Conservation (phyloP, 2,329 filamentous ascomycete species). For the Fusarium musae region DNA sequence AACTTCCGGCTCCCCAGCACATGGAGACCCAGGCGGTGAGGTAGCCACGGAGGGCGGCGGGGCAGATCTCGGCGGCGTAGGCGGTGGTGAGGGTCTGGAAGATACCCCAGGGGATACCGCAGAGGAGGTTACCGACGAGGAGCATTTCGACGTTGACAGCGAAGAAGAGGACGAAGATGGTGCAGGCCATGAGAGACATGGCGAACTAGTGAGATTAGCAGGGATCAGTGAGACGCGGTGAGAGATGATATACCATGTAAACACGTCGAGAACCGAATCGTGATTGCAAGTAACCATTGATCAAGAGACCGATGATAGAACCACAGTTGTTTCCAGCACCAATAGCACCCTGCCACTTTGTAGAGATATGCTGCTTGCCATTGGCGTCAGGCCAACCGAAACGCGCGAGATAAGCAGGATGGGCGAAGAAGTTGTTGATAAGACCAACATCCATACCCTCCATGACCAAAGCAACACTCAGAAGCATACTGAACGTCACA, state of each 20-base stretch:
- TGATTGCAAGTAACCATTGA: constrained; percentile 61
- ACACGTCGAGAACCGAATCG: constrained; percentile 58
- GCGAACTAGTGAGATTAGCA: constrained; percentile 39
- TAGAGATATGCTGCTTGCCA: constrained; percentile 54
- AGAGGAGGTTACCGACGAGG: constrained; percentile 57
- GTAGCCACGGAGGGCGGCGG: constrained; percentile 57
- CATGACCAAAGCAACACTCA: constrained; percentile 52
- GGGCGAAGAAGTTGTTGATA: constrained; percentile 56
- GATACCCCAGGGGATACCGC: constrained; percentile 58
- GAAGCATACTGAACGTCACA: constrained; percentile 43
- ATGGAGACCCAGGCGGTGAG: constrained; percentile 60
- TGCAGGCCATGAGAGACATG: constrained; percentile 52
- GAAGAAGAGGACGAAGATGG: constrained; percentile 62
- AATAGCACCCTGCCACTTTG: constrained; percentile 61
- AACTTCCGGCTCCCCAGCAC: constrained; percentile 61
- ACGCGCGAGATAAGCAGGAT: constrained; percentile 56
- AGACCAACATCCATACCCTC: constrained; percentile 55
- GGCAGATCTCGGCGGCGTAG: constrained; percentile 60
- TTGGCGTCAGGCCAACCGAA: constrained; percentile 51
- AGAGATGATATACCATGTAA: constrained; percentile 52
- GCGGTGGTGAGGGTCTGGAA: constrained; percentile 60
- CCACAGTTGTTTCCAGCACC: constrained; percentile 60
- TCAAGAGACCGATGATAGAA: constrained; percentile 60
- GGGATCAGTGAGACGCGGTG: rapidly evolving
- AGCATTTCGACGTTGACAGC: constrained; percentile 53